A percentile compares a stretch with the other conserved stretches of the same genome.
These are phyloP conservation scores for Clarireedia paspali DNA, from an alignment of 2,329 filamentous ascomycete genomes.

Conservation along the genomic window DNA sequence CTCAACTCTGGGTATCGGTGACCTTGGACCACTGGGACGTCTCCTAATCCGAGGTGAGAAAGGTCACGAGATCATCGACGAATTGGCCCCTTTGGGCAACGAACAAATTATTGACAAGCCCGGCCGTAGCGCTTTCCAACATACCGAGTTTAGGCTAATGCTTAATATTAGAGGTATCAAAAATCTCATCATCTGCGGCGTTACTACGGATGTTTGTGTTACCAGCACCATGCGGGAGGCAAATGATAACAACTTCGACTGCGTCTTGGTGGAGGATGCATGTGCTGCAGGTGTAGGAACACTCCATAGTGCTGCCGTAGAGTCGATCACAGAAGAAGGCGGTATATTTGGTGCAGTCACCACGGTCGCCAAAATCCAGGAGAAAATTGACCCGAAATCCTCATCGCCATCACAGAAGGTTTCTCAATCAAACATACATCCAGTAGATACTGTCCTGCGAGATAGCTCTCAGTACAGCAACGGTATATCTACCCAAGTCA, in stretches of 20 bases:
- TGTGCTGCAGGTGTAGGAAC: conserved; percentile 24
- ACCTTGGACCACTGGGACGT: conserved; percentile 48
- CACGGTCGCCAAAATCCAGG: not conserved
- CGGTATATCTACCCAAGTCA: no score
- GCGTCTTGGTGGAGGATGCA: conserved; percentile 28
- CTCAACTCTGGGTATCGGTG: conserved; percentile 40
- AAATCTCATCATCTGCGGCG: conserved; percentile 29
- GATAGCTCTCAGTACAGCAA: no score
- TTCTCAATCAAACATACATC: not conserved
- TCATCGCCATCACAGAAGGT: not conserved
- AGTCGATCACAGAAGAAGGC: conserved; percentile 28
- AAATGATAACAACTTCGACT: conserved; percentile 30
- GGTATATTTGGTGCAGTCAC: conserved; percentile 32
- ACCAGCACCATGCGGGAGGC: conserved; percentile 31
- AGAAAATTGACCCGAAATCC: not conserved
- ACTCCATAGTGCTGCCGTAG: conserved; percentile 26
- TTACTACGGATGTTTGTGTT: conserved; percentile 33
- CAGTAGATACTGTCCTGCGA: not conserved
- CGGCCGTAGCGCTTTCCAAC: conserved; percentile 29
- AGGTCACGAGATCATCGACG: conserved; percentile 49
- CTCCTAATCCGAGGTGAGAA: conserved; percentile 49
- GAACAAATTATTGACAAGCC: conserved; percentile 32
- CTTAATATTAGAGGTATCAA: conserved; percentile 27
- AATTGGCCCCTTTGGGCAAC: conserved; percentile 21
- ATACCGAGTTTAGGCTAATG: conserved; percentile 33